A percentile compares a stretch with the other conserved stretches of the same genome.
phyloP scores from a whole-genome alignment of 2,329 filamentous ascomycete genomes.

The Xylariaceae sp. region DNA sequence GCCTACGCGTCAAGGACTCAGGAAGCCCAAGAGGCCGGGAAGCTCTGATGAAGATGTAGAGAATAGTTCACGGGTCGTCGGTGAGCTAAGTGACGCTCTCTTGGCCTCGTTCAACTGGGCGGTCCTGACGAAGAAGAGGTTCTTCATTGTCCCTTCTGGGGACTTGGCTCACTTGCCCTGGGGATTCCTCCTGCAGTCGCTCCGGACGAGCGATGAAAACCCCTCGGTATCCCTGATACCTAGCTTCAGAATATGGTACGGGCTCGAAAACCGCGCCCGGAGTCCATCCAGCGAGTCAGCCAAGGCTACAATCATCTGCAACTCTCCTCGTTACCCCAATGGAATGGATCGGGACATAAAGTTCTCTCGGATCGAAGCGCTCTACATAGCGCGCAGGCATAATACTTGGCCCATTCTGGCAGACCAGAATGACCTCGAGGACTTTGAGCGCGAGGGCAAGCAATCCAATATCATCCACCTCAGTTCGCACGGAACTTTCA shows the following conservation, averaged over 20 bases:
- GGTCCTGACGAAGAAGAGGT: conserved; percentile 4
- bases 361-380: conserved; percentile 9
- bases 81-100: no score
- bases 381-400: conserved; percentile 7
- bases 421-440: conserved; percentile 4
- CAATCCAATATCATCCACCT: conserved; percentile 9
- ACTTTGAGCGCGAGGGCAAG: conserved; percentile 5
- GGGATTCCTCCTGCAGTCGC: conserved; percentile 6
- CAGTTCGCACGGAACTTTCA: conserved; percentile 9
- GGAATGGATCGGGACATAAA: conserved; percentile 9
- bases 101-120: conserved; percentile 3
- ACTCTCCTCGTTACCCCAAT: conserved; percentile 4
- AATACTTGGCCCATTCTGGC: conserved; percentile 7
- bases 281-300: conserved; percentile 1
- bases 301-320: conserved; percentile 8
- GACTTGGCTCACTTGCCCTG: conserved; percentile 9
- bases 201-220: background rate
- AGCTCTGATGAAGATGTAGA: no score
- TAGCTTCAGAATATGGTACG: conserved; percentile 12
- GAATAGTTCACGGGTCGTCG: no score
- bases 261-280: conserved; percentile 6
- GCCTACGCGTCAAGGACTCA: background rate
- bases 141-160: conserved; percentile 10
- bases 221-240: conserved; percentile 10
- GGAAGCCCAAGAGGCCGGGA: no score